Conservation (phyloP, 768 basidiomycete genomes). For the Phanerochaete sordida region DNA sequence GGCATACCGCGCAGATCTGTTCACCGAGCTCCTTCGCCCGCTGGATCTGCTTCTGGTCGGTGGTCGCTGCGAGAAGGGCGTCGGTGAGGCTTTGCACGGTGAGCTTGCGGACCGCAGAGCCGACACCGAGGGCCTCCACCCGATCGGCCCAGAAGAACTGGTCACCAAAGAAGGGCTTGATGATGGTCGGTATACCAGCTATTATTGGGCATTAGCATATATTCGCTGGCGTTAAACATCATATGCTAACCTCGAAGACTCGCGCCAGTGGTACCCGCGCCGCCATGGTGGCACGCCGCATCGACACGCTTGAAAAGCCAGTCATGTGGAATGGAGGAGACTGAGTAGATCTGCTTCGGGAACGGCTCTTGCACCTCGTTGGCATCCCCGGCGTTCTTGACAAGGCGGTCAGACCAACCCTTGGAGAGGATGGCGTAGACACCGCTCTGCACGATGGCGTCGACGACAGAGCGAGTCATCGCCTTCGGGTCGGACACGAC, state of each 20-base stretch:
- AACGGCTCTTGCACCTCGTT: slow-evolving; percentile 65
- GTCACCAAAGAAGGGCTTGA: slow-evolving; percentile 97
- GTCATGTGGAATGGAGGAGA: slow-evolving; percentile 88
- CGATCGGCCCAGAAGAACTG: slow-evolving; percentile 98
- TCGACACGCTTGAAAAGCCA: slow-evolving; percentile 94
- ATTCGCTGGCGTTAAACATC: background rate
- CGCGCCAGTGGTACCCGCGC: slow-evolving; percentile 94
- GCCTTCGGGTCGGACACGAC: slow-evolving; percentile 92
- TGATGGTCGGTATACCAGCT: slow-evolving; percentile 94
- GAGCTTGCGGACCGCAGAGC: slow-evolving; percentile 82
- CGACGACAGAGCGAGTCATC: slow-evolving; percentile 89
- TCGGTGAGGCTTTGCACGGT: slow-evolving; percentile 75
- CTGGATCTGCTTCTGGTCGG: slow-evolving; percentile 83
- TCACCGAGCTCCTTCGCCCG: slow-evolving; percentile 84
- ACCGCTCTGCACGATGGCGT: slow-evolving; percentile 82
- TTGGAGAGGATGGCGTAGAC: slow-evolving; percentile 94
- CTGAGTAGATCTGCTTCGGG: slow-evolving; percentile 77
- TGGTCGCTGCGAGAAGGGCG: slow-evolving; percentile 78
- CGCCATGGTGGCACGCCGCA: slow-evolving; percentile 98
- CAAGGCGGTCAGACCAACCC: slow-evolving; percentile 93
- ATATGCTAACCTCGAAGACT: slow-evolving; percentile 73
- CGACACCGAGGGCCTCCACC: slow-evolving; percentile 94
- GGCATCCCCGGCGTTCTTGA: slow-evolving; percentile 53
- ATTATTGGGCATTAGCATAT: background rate
- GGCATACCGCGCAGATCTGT: slow-evolving; percentile 73